Base-by-base conservation (phyloP, 2,329 filamentous ascomycete species). In the Paraphoma chrysanthemicola region DNA sequence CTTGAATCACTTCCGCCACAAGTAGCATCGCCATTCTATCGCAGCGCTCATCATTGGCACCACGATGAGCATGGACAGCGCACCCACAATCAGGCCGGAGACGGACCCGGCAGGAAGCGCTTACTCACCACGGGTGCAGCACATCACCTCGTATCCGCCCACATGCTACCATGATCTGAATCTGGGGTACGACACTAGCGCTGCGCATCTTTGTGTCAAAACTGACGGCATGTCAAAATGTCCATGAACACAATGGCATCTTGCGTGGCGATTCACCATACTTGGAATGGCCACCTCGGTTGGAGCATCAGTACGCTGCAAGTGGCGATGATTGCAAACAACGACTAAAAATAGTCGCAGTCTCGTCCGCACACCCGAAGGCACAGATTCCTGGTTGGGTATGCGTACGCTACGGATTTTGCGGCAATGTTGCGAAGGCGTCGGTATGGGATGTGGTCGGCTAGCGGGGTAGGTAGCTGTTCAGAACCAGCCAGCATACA, bases 101-200 rank as follows among this genome's bases (percentile, higher is more conserved):
- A 29, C 12, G 31, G 29, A 38, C 44, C 42, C 42, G 42, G 42
- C 51, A 54, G 48, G 29, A 51, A 51, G 46, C 57, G 63, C 60
- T 66, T 68, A 61, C 57, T 62, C 64, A 58, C 56, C 43, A 48
- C 14, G n/a, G 29, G n/a, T 18, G 38, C 44, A 52, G 63, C 60
- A 54, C 60, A 65, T 69, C 62, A 66, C 44, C 63, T 70, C 68
- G 66, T 70, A 69, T 68, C 56, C 68, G 57, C 62, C 64, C 69
- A 68, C 67, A 61, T 57, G 63, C 59, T 49, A 44, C 17, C 53
- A 53, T 48, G 60, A 66, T 67, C 54, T 54, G 64, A 65, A 57
- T 64, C 66, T 59, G 63, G 69, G 69, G 67, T 64, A 60, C 53
- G 36, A 43, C 31, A 28, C 52, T 71, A 71, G 68, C 54, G 62